Conservation (phyloP, 345 rosid species). For the Brassica nigra region DNA sequence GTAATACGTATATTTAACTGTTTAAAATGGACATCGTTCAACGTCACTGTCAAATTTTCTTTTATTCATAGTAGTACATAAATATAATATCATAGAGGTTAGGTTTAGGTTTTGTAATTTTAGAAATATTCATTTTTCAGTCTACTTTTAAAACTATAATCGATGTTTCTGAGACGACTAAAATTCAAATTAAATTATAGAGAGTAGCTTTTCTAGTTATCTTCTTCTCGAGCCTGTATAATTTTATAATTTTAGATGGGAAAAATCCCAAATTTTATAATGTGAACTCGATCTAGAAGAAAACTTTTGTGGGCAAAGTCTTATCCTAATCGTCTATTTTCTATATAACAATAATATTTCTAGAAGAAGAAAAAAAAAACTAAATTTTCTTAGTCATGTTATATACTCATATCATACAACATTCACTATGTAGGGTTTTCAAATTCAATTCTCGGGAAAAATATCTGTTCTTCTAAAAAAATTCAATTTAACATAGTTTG, state of each 20-base stretch:
- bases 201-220: conserved; percentile 4
- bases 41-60: conserved; percentile 22
- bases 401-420: background rate
- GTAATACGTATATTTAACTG: background rate
- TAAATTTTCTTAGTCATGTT: background rate
- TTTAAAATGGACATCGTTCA: background rate
- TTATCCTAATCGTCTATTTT: conserved; percentile 1
- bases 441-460: background rate
- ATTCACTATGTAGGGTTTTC: background rate
- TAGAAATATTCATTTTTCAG: conserved; percentile 14
- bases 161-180: background rate
- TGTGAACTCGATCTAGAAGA: conserved; percentile 21
- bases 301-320: conserved; percentile 5
- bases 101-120: conserved; percentile 23
- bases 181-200: conserved; percentile 24
- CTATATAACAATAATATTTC: background rate
- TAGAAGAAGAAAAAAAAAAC: conserved; percentile 14
- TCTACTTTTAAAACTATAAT: conserved; percentile 24
- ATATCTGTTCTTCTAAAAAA: background rate
- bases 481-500: background rate
- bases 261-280: background rate
- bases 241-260: background rate
- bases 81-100: background rate
- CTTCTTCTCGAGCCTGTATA: conserved; percentile 5
- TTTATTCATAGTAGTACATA: conserved; percentile 2